Base-by-base conservation (phyloP, 2,329 filamentous ascomycete species). In the Exserohilum rostratum region DNA sequence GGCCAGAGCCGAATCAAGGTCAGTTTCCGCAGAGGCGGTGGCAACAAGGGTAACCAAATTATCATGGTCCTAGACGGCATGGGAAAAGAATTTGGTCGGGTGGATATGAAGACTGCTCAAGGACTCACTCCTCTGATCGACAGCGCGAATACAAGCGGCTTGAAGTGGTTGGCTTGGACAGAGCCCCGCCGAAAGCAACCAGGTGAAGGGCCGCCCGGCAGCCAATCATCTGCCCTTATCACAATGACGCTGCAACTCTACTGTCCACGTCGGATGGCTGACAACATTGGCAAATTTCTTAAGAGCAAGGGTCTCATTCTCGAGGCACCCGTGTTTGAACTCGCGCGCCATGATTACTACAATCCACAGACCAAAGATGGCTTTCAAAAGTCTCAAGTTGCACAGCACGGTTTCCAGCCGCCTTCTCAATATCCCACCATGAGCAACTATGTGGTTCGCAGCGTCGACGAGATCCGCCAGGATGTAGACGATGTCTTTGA, bases 401-500 rank as follows among this genome's bases (percentile, higher is more conserved):
- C 49, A 17, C 54, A 64, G 12, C 55, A 61, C 1, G 50, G 50
- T 11, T 60, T 66, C 22, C 64, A 65, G n/a, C 15, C 38, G 22
- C 48, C 44, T 17, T 47, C 31, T 12, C 44, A 57, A 38, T 46
- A 61, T 31, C 37, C 46, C 30, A 35, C 46, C 31, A 46, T 35
- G 20, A 57, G 40, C 37, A 65, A 53, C 53, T 69, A 62, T 33
- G 60, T 62, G 5, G 31, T 68, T 15, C 62, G 66, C 25, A 65
- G 62, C 13, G 87, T 88, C 0, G 93, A 98, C 65, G 92, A 98
- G 75, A 89, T 96, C 55, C 88, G 89, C 9, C 87, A 86, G 59
- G 92, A 96, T 53, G 89, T 96, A 18, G 85, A 91, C 73, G 87
- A 86, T 37, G 90, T 98, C 70, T 96, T 99, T 67, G 92, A 97